A percentile compares a stretch with the other conserved stretches of the same genome.
Conservation (phyloP, 768 basidiomycete species). For the Tulasnella sp. region DNA sequence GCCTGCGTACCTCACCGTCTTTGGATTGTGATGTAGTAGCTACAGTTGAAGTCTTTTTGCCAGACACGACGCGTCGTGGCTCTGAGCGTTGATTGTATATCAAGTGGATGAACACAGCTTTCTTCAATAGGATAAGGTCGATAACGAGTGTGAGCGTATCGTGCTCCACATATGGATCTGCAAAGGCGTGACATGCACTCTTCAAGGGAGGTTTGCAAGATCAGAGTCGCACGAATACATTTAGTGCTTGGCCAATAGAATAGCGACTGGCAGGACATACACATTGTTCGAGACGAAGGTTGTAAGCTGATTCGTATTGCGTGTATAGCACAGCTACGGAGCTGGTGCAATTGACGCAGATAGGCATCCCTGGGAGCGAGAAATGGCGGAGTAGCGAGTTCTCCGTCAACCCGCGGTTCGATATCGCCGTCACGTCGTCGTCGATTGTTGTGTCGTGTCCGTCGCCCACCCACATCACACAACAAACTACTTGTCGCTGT, state of each 20-base stretch:
- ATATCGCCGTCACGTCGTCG: no score
- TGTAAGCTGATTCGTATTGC: constrained; percentile 65
- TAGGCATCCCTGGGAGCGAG: no score
- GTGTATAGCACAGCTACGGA: constrained; percentile 65
- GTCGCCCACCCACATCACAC: no score
- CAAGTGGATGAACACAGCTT: constrained; percentile 70
- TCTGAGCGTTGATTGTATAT: constrained; percentile 67
- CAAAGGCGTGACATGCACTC: constrained; percentile 39
- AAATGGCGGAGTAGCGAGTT: no score
- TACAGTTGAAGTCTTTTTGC: neutral
- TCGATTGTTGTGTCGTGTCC: no score
- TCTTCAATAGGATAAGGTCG: constrained; percentile 72
- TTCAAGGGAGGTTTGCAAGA: neutral
- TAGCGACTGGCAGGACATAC: constrained; percentile 46
- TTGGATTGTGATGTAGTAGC: neutral
- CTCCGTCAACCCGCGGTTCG: no score
- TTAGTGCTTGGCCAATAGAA: neutral
- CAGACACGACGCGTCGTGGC: constrained; percentile 34
- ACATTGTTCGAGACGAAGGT: constrained; percentile 74
- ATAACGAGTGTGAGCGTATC: constrained; percentile 60
- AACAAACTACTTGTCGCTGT: no score
- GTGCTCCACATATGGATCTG: constrained; percentile 81
- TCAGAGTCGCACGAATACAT: neutral
- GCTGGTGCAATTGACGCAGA: constrained; percentile 66
- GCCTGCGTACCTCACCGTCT: neutral